Conservation (phyloP, 495 filamentous ascomycete species). For the Penicillium longicatenatum region DNA sequence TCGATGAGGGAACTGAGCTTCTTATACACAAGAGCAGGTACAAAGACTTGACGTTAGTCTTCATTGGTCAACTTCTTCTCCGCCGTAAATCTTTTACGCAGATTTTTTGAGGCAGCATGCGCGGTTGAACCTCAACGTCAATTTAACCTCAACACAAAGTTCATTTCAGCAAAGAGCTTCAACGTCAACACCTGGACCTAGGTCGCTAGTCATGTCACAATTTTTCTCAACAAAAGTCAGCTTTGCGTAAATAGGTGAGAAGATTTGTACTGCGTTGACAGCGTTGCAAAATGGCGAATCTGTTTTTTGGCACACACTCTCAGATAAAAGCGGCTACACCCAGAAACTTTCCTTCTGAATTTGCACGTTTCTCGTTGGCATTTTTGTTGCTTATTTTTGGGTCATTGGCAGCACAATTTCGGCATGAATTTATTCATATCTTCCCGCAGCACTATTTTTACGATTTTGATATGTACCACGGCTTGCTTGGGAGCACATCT, state of each 20-base stretch:
- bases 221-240: neutral
- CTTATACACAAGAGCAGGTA: neutral
- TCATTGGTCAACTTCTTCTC: too few species aligned
- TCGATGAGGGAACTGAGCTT: neutral
- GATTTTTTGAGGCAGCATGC: neutral
- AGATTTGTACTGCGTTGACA: neutral
- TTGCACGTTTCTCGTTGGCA: neutral
- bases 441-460: neutral
- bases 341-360: neutral
- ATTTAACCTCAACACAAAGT: neutral
- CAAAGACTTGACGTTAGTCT: neutral
- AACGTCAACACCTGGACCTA: neutral
- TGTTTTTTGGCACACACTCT: neutral
- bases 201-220: neutral
- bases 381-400: neutral
- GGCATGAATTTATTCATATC: neutral
- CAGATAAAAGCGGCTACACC: neutral
- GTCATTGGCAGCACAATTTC: neutral
- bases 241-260: neutral
- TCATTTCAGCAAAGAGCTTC: neutral
- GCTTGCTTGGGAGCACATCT: neutral
- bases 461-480: neutral
- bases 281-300: neutral
- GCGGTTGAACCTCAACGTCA: neutral
- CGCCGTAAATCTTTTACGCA: too few species aligned